Conservation (phyloP, 805 yeast species). For the Zygosaccharomyces rouxii region DNA sequence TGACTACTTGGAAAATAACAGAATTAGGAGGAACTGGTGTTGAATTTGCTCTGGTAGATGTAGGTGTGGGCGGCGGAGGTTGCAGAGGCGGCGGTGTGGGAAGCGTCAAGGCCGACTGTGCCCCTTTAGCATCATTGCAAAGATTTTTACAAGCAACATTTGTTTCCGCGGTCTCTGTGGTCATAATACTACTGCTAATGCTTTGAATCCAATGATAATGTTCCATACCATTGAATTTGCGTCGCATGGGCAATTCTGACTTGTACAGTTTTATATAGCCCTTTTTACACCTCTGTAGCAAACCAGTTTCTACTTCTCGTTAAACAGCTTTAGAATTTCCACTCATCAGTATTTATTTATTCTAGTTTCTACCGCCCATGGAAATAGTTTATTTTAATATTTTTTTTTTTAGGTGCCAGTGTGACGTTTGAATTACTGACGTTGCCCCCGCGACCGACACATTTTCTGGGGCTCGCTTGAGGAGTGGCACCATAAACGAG, state of each 20-base stretch:
- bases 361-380: neutral
- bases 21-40: neutral
- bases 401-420: neutral
- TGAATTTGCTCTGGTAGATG: slow-evolving; percentile 9
- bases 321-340: neutral
- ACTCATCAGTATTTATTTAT: neutral
- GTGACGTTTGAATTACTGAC: neutral
- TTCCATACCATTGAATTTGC: neutral
- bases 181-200: neutral
- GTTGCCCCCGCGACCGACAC: neutral
- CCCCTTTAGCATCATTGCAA: neutral
- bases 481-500: too few species aligned
- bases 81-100: neutral
- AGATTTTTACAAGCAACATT: neutral
- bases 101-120: neutral
- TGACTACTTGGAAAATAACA: neutral
- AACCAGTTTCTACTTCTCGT: neutral
- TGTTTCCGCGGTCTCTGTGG: neutral
- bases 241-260: neutral
- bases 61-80: slow-evolving; percentile 10
- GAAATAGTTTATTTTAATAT: neutral
- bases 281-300: neutral
- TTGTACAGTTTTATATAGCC: neutral
- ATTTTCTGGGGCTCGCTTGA: neutral
- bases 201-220: neutral